Base-by-base conservation (phyloP, 371 early-diverging fungal species). In the Mucor piriformis region DNA sequence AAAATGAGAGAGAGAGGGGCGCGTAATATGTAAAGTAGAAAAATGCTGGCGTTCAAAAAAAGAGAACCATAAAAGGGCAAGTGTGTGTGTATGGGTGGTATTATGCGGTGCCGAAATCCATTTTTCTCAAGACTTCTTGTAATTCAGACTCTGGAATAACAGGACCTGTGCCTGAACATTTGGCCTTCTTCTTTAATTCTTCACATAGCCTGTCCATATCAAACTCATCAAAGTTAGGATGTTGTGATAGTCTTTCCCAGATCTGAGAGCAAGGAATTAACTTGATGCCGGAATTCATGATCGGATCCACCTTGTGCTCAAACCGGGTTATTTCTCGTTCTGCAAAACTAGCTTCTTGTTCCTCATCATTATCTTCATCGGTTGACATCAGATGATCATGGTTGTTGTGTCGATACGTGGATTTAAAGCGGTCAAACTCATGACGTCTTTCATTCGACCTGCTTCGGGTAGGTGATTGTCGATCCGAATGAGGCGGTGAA, bases 171-270 rank as follows among this genome's bases (percentile, higher is more conserved):
- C 83, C 84, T 23, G 84, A 81, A 53, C 83, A 84, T 58, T 67
- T 78, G 8, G 84, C 83, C 64, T 81, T 82, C n/a, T 70, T 52
- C 52, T 82, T 82, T 33, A 84, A 55, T 50, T 79, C 76, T 35
- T 61, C 59, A 20, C 84, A 84, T 18, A 84, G 54, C 21, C 62
- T 54, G 15, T 64, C 63, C 25, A 74, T 53, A 38, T 70, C 65
- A 2, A 74, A 72, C 47, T 79, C 81, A 43, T 84, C 84, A 59
- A 82, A 77, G 23, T 74, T 77, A 23, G 84, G 84, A 50, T 84
- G 84, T 61, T 82, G 73, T 37, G 78, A 72, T 53, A 84, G 46
- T 3, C 71, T 62, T 59, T 82, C 82, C 84, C 84, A 84, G n/a
- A 73, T 79, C 49, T 81, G 70, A 24, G 69, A 57, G 24, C 66